Evolutionary conservation across 192 early-diverging fungal genomes (phyloP).

Genomic region (Chytriomyces sp.): DNA sequence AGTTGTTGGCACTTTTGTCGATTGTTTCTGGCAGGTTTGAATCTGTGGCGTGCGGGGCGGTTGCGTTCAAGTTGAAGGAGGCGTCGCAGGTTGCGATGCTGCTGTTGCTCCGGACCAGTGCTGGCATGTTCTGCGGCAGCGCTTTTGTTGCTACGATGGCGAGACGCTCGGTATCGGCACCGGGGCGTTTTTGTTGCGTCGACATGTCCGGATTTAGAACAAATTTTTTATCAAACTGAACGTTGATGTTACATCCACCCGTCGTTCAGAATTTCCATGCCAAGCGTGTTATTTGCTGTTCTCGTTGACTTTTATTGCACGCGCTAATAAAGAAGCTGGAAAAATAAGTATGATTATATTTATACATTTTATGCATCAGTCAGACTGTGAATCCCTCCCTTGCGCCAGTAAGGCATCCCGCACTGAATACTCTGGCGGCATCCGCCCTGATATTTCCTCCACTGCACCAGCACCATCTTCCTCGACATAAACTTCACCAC

Average conservation of each 20-base stretch:
- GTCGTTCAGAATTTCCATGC: too few species aligned
- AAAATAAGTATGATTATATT: not conserved
- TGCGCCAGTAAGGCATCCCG: conserved; percentile 11
- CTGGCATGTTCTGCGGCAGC: not conserved
- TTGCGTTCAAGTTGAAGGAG: not conserved
- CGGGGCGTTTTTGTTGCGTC: not conserved
- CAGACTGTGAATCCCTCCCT: not conserved
- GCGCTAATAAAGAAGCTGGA: not conserved
- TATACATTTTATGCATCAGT: not conserved
- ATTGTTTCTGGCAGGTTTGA: not conserved
- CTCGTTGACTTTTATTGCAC: too few species aligned
- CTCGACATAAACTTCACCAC: not conserved
- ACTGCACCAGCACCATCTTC: not conserved
- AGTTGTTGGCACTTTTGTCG: not conserved
- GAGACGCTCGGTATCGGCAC: not conserved
- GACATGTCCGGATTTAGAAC: not conserved
- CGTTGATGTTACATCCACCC: too few species aligned
- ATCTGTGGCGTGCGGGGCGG: not conserved
- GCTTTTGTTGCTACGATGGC: not conserved
- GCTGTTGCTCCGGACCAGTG: not conserved
- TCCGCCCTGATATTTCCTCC: not conserved
- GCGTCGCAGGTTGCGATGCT: not conserved
- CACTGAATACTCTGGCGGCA: conserved; percentile 8
- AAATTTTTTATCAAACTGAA: not conserved
- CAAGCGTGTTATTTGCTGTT: too few species aligned